phyloP scores from a whole-genome alignment of 1,284 basidiomycete species.

The Cutaneotrichosporon sp. region DNA sequence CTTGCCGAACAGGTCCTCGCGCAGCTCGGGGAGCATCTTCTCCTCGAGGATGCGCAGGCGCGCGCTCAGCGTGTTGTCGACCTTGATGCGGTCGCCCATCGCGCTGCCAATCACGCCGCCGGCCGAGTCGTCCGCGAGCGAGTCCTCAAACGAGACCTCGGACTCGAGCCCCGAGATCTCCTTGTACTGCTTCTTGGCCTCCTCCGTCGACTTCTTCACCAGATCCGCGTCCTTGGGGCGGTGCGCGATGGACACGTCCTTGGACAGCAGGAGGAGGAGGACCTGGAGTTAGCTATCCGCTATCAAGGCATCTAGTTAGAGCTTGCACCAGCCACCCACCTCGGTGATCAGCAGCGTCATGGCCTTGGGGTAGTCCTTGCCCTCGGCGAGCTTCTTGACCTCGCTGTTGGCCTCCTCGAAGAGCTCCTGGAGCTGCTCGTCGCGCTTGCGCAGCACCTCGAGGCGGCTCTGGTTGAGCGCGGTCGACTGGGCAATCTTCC shows the following conservation, averaged over 20 bases:
- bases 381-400: conserved; percentile 66
- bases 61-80: conserved; percentile 91
- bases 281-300: conserved; percentile 48
- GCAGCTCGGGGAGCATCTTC: conserved; percentile 90
- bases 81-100: conserved; percentile 72
- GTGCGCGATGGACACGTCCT: conserved; percentile 57
- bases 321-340: conserved; percentile 53
- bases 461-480: conserved; percentile 95
- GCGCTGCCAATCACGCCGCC: conserved; percentile 79
- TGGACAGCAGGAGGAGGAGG: conserved; percentile 67
- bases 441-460: conserved; percentile 83
- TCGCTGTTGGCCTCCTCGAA: conserved; percentile 74
- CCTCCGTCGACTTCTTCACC: conserved; percentile 41
- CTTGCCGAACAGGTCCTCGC: conserved; percentile 77
- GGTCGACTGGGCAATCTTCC: conserved; percentile 96
- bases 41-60: conserved; percentile 83
- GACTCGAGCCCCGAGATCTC: conserved; percentile 68
- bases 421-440: conserved; percentile 87
- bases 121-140: conserved; percentile 72
- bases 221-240: conserved; percentile 47
- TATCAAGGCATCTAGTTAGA: background rate
- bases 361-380: conserved; percentile 74
- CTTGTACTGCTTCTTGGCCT: conserved; percentile 45
- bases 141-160: conserved; percentile 65
- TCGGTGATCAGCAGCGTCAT: conserved; percentile 80